A percentile compares a stretch with the other conserved stretches of the same genome.
phyloP scores from a whole-genome alignment of 176 grass and related monocot species.

The Ampelocalamus luodianensis region DNA sequence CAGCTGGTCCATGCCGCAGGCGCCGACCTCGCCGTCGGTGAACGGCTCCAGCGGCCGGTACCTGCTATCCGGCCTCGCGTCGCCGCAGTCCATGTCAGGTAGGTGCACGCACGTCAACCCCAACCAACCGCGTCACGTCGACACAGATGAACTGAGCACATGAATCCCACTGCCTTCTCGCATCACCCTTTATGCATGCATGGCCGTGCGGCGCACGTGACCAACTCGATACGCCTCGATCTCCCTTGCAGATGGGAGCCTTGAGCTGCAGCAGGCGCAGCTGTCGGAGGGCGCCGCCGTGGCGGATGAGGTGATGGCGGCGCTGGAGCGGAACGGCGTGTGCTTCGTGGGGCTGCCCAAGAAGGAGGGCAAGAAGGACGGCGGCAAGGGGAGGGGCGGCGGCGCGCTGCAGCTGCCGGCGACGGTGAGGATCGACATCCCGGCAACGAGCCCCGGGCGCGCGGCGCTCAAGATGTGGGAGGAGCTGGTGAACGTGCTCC shows the following conservation, averaged over 20 bases:
- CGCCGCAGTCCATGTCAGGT: slow-evolving; percentile 82
- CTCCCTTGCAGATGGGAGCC: slow-evolving; percentile 33
- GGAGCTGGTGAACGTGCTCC: slow-evolving; percentile 77
- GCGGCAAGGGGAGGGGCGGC: slow-evolving; percentile 19
- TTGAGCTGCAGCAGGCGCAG: slow-evolving; percentile 45
- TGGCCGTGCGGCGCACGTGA: slow-evolving; percentile 33
- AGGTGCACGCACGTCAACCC: slow-evolving; percentile 12
- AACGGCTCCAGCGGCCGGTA: slow-evolving; percentile 40
- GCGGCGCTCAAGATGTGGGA: slow-evolving; percentile 85
- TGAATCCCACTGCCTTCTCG: slow-evolving; percentile 8
- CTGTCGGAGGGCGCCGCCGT: slow-evolving; percentile 59
- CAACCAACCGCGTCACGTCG: slow-evolving; percentile 39
- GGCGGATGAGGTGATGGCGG: slow-evolving; percentile 87
- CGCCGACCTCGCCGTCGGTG: slow-evolving; percentile 9
- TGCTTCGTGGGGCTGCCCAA: slow-evolving; percentile 69
- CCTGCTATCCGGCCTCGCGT: slow-evolving; percentile 59
- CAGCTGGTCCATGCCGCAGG: not conserved
- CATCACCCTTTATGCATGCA: slow-evolving; percentile 27
- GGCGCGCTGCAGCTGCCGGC: slow-evolving; percentile 40
- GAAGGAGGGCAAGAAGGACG: slow-evolving; percentile 60
- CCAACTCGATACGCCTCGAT: not conserved
- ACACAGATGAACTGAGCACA: slow-evolving; percentile 5
- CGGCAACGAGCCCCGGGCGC: slow-evolving; percentile 62
- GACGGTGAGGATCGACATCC: slow-evolving; percentile 84
- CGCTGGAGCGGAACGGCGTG: slow-evolving; percentile 87